Evolutionary conservation across 495 filamentous ascomycete genomes (phyloP), one percentile per base, ranked within the genome.

Genomic region (Aspergillus avenaceus): DNA sequence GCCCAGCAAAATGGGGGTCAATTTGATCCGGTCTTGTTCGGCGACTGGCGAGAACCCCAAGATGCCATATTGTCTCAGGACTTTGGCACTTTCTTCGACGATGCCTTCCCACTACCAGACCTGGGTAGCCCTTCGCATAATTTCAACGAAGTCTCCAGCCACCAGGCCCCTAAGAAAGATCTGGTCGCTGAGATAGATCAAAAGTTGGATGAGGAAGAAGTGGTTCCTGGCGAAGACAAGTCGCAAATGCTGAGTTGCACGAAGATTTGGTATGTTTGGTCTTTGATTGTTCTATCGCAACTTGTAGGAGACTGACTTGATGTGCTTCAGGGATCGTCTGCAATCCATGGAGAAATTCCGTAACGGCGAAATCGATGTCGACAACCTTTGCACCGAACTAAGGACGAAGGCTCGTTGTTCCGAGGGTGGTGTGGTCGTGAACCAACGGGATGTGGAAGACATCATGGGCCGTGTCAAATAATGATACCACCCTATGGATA

Each of bases 321-420:
- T 54, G 49, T 55, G 22, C 53, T 54, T 25, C 63, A 98, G 93
- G 93, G 90, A 97, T 68, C 90, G 87, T 71, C 74, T 99, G 27
- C 87, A 92, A 74, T 78, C 78, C 21, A 93, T 91, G 66, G 86
- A 90, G 42, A 89, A 84, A 60, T 93, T 93, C 61, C 85, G 86
- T 57, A 84, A 80, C 41, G 91, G 90, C 56, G 88, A 92, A 54
- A 82, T 96, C 52, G 93, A 99, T 56, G 85, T 99, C 56, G 95
- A 99, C 62, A 80, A 82, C 46, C 78, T 99, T 11, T 99, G 95
- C 70, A 83, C 86, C 5, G 91, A 99, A 54, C 80, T 99, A n/a
- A 86, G 91, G 49, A 86, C 87, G 59, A 99, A 99, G 71, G 95
- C 95, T 38, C 91, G 91, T 63, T 99, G 95, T 63, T 95, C 90